Percentiles rank a stretch among this genome's conserved stretches.
phyloP scores from a whole-genome alignment of 495 filamentous ascomycete genomes.

The Niebla homalea region DNA sequence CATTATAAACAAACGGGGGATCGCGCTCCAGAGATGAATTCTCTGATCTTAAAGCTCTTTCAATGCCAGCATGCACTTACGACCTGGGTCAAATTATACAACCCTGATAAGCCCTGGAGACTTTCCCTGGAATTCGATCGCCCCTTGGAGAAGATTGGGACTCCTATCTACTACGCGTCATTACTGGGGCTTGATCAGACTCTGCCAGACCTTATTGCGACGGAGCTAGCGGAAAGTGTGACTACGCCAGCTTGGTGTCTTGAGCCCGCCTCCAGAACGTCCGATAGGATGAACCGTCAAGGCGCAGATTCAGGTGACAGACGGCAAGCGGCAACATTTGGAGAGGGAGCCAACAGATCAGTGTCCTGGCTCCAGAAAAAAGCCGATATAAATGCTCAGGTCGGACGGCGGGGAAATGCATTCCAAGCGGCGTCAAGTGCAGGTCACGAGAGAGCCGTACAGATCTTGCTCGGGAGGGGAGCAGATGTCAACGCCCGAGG shows the following conservation, averaged over 20 bases:
- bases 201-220: constrained; percentile 3
- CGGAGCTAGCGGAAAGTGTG: not conserved
- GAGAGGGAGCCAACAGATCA: too few relatives aligned
- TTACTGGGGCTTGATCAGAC: constrained; percentile 14
- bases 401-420: not conserved
- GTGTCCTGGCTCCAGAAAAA: too few relatives aligned
- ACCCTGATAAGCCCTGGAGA: not conserved
- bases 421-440: too few relatives aligned
- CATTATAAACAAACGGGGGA: constrained; percentile 9
- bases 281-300: too few relatives aligned
- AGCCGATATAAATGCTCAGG: constrained; percentile 6
- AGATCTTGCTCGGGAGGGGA: too few relatives aligned
- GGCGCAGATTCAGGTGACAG: too few relatives aligned
- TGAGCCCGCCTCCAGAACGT: not conserved
- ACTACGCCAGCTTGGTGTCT: not conserved
- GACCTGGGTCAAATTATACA: constrained; percentile 6
- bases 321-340: too few relatives aligned
- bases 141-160: not conserved
- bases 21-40: not conserved
- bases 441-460: too few relatives aligned
- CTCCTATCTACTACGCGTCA: constrained; percentile 15
- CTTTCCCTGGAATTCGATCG: not conserved
- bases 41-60: constrained; percentile 7
- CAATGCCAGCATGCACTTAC: constrained; percentile 2
- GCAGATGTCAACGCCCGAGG: too few relatives aligned